Conservation (phyloP, 441 rosid species). For the Dalechampia spathulata region DNA sequence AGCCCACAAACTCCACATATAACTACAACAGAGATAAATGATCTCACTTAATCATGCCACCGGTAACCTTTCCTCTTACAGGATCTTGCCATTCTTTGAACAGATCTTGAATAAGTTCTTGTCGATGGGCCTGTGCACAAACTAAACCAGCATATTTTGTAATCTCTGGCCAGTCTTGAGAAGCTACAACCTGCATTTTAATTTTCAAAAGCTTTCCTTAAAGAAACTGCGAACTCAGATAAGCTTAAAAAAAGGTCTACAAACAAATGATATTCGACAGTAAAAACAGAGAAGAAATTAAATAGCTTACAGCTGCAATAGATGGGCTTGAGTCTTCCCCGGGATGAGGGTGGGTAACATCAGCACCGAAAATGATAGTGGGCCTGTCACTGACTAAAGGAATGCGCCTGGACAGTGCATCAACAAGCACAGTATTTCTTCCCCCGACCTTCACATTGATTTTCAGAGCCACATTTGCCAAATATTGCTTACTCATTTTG, state of each 20-base stretch:
- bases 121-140: conserved; percentile 93
- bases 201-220: not conserved
- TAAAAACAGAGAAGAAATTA: not conserved
- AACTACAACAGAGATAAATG: too few relatives aligned
- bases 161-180: conserved; percentile 97
- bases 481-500: conserved; percentile 69
- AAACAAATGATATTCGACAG: conserved; percentile 4
- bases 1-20: too few relatives aligned
- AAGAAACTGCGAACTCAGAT: not conserved
- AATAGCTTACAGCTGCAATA: conserved; percentile 75
- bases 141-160: conserved; percentile 92
- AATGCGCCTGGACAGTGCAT: conserved; percentile 79
- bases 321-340: conserved; percentile 98
- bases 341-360: conserved; percentile 98
- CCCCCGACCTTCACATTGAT: conserved; percentile 98
- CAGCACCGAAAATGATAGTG: conserved; percentile 93
- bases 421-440: conserved; percentile 86
- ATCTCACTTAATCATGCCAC: conserved; percentile 94
- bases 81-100: conserved; percentile 89
- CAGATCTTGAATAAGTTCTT: conserved; percentile 90
- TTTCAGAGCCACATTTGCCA: conserved; percentile 87
- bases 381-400: conserved; percentile 91
- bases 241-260: not conserved
- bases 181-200: conserved; percentile 75
- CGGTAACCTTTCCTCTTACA: conserved; percentile 65